Conservation (phyloP, 2,329 filamentous ascomycete species). For the Emmonsiellopsis sp. region DNA sequence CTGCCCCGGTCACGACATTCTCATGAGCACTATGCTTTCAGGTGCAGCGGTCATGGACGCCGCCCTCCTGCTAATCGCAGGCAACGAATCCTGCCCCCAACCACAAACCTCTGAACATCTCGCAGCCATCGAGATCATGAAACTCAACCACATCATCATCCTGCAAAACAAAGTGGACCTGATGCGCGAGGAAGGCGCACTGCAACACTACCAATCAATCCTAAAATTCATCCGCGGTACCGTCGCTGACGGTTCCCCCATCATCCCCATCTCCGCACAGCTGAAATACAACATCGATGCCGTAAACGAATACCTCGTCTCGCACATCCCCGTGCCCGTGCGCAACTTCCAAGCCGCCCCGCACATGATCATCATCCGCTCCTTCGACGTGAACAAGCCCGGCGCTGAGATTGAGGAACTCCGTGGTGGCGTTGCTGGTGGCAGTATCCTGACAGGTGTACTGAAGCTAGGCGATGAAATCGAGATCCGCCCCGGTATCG, state of each 20-base stretch:
- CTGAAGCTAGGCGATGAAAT: conserved; percentile 96
- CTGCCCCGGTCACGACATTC: conserved; percentile 99
- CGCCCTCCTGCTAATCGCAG: conserved; percentile 87
- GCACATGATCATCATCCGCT: conserved; percentile 98
- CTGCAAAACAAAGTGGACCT: conserved; percentile 99
- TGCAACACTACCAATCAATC: conserved; percentile 93
- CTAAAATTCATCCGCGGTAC: conserved; percentile 97
- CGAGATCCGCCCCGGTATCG: conserved; percentile 97
- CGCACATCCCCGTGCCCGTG: conserved; percentile 83
- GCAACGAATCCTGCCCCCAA: conserved; percentile 97
- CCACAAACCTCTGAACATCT: conserved; percentile 98
- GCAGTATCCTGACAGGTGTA: conserved; percentile 90
- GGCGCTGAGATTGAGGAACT: conserved; percentile 97
- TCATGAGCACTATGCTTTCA: conserved; percentile 99
- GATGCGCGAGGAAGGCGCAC: conserved; percentile 90
- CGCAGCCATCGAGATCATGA: conserved; percentile 99
- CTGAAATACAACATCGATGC: conserved; percentile 99
- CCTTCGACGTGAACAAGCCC: conserved; percentile 99
- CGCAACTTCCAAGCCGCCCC: conserved; percentile 87
- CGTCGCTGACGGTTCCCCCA: conserved; percentile 85
- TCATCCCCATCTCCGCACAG: conserved; percentile 95
- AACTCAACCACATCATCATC: conserved; percentile 98
- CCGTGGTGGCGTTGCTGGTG: conserved; percentile 97
- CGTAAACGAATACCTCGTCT: conserved; percentile 91
- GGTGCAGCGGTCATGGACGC: conserved; percentile 99